Evolutionary conservation across 768 basidiomycete genomes (phyloP).

Genomic region (Sistotremastrum suecicum): DNA sequence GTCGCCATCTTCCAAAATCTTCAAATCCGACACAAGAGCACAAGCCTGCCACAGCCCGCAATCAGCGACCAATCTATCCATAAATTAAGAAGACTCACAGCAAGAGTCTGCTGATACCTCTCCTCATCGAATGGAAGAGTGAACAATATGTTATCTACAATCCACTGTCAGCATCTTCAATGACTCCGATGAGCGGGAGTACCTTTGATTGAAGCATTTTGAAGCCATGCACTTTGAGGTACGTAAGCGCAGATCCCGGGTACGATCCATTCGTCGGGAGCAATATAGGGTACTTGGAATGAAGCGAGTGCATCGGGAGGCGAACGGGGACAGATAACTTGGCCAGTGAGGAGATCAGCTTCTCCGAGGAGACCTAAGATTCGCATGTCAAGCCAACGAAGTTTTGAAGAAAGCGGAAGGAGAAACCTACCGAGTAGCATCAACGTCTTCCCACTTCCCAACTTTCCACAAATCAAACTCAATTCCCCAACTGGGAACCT

Average conservation of each 20-base stretch:
- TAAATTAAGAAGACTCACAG: conserved; percentile 28
- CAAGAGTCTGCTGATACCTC: conserved; percentile 64
- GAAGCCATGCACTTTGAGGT: conserved; percentile 61
- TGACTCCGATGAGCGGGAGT: not conserved
- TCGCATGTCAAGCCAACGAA: conserved; percentile 4
- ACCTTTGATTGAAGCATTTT: conserved; percentile 55
- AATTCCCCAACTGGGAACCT: conserved; percentile 70
- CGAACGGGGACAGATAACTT: conserved; percentile 71
- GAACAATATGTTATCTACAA: conserved; percentile 60
- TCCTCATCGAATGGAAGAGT: conserved; percentile 58
- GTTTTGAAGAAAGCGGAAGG: not conserved
- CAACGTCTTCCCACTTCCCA: conserved; percentile 83
- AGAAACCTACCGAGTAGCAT: conserved; percentile 42
- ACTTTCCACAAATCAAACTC: conserved; percentile 75
- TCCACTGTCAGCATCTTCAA: conserved; percentile 8
- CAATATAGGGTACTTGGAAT: conserved; percentile 28
- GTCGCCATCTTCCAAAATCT: conserved; percentile 79
- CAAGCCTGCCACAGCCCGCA: conserved; percentile 16
- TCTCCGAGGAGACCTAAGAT: conserved; percentile 66
- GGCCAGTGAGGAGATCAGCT: conserved; percentile 72
- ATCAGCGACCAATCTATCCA: conserved; percentile 17
- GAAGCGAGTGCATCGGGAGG: conserved; percentile 64
- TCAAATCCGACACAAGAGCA: conserved; percentile 59
- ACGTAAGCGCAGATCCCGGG: conserved; percentile 76
- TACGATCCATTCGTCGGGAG: conserved; percentile 61